Percentiles rank a stretch among this genome's conserved stretches.
Conservation (phyloP, 352 stramenopile species). For the Pythium periplocum region DNA sequence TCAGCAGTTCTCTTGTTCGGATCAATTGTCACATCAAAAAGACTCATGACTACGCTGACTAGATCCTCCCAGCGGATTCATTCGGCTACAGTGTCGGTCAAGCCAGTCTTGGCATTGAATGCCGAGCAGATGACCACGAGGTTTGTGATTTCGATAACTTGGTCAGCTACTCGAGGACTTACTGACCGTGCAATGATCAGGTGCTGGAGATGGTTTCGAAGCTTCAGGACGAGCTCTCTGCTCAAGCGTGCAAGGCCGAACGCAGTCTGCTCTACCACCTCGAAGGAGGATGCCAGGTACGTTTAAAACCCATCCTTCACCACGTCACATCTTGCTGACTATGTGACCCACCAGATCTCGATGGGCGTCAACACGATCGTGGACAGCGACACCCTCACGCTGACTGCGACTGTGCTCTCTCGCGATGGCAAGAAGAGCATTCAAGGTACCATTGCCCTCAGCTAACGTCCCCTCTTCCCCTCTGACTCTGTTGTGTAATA, state of each 20-base stretch:
- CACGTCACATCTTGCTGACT: too few species aligned
- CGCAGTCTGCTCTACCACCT: conserved; percentile 77
- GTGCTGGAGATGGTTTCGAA: conserved; percentile 74
- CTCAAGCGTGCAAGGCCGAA: conserved; percentile 75
- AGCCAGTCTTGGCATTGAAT: conserved; percentile 84
- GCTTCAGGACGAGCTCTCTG: conserved; percentile 67
- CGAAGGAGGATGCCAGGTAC: conserved; percentile 72
- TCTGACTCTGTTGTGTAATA: conserved; percentile 6
- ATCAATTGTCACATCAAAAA: background rate
- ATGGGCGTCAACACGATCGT: conserved; percentile 78
- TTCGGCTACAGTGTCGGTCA: conserved; percentile 84
- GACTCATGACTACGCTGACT: background rate
- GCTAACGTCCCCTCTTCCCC: background rate
- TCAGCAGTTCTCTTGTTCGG: conserved; percentile 1
- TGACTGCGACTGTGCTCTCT: conserved; percentile 69
- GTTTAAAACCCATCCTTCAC: too few species aligned
- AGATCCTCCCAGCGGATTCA: conserved; percentile 54
- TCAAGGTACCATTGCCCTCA: conserved; percentile 22
- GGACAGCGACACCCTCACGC: conserved; percentile 51
- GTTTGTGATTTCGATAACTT: conserved; percentile 14
- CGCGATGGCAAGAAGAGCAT: conserved; percentile 62
- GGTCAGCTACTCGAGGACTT: too few species aligned
- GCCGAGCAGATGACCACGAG: conserved; percentile 57
- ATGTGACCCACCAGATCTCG: conserved; percentile 30
- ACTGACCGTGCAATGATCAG: conserved; percentile 12